Conservation (phyloP, 371 early-diverging fungal genomes). For the Apophysomyces sp. region DNA sequence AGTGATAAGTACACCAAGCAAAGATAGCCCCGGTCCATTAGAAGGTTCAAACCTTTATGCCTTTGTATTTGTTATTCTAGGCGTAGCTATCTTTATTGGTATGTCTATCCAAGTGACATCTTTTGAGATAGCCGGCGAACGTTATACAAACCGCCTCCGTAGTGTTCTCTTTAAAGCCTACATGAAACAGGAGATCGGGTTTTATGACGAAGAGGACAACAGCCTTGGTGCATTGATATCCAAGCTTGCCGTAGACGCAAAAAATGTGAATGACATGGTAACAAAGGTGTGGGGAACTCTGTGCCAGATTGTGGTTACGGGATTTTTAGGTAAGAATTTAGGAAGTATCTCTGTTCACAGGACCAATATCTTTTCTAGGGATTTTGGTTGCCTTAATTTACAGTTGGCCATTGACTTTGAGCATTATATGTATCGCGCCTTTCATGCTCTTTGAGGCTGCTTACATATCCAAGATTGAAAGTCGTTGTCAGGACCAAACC, state of each 20-base stretch:
- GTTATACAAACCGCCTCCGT: conserved; percentile 58
- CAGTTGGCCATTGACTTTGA: conserved; percentile 62
- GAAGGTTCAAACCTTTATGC: conserved; percentile 67
- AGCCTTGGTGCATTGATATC: conserved; percentile 79
- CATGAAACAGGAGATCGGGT: conserved; percentile 78
- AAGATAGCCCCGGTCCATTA: conserved; percentile 23
- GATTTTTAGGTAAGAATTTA: conserved; percentile 18
- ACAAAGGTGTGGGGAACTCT: conserved; percentile 59
- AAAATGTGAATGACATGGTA: conserved; percentile 58
- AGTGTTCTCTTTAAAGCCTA: conserved; percentile 49
- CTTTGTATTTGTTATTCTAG: conserved; percentile 65
- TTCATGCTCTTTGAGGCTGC: conserved; percentile 47
- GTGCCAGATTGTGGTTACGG: conserved; percentile 46
- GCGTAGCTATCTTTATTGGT: conserved; percentile 43
- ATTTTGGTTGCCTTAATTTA: conserved; percentile 48
- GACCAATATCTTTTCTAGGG: conserved; percentile 10
- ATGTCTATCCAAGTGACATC: conserved; percentile 27
- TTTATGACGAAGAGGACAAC: conserved; percentile 80
- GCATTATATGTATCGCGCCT: conserved; percentile 56
- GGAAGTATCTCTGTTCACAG: background rate
- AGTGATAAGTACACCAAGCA: conserved; percentile 4
- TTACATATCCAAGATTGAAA: conserved; percentile 43
- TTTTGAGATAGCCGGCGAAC: conserved; percentile 48
- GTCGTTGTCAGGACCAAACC: conserved; percentile 60
- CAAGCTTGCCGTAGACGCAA: conserved; percentile 79